Evolutionary conservation across 2,329 filamentous ascomycete genomes (phyloP).

Genomic region (Fusarium solani-melongenae): DNA sequence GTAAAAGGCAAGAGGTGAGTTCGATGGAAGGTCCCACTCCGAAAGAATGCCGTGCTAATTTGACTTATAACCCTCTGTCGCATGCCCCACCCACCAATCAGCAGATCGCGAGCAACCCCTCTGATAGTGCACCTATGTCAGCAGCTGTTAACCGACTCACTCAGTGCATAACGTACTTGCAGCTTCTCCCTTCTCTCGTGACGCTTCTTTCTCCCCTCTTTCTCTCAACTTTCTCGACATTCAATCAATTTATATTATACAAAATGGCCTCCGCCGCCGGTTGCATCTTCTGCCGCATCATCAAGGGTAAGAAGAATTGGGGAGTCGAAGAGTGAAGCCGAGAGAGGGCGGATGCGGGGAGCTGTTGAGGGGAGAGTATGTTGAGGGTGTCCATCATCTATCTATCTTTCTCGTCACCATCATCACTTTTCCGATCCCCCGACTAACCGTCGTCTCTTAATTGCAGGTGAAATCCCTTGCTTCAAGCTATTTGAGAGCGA

Average conservation of each 20-base stretch:
- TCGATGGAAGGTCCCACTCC: slow-evolving; percentile 79
- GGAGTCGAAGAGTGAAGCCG: background rate
- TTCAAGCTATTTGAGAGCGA: slow-evolving; percentile 97
- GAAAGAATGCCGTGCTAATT: slow-evolving; percentile 34
- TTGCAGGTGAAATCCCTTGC: slow-evolving; percentile 88
- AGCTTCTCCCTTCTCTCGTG: background rate
- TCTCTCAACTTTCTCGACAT: background rate
- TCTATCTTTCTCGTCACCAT: slow-evolving; percentile 9
- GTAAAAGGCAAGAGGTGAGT: slow-evolving; percentile 85
- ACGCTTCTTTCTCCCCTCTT: background rate
- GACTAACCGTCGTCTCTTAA: slow-evolving; percentile 18
- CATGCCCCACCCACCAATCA: background rate
- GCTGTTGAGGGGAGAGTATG: slow-evolving; percentile 29
- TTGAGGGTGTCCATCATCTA: slow-evolving; percentile 19
- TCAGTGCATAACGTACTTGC: background rate
- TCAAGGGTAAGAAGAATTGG: slow-evolving; percentile 74
- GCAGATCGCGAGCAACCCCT: background rate
- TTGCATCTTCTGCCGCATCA: slow-evolving; percentile 98
- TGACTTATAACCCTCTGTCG: slow-evolving; percentile 21
- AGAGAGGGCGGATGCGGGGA: background rate
- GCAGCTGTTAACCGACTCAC: background rate
- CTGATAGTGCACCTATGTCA: slow-evolving; percentile 1
- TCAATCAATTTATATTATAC: background rate
- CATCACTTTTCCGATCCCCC: background rate
- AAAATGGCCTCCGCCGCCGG: slow-evolving; percentile 45